Percentiles rank a stretch among this genome's conserved stretches.
These are phyloP conservation scores for Clathrospora elynae DNA, from an alignment of 2,329 filamentous ascomycete genomes.

Conservation along the genomic window DNA sequence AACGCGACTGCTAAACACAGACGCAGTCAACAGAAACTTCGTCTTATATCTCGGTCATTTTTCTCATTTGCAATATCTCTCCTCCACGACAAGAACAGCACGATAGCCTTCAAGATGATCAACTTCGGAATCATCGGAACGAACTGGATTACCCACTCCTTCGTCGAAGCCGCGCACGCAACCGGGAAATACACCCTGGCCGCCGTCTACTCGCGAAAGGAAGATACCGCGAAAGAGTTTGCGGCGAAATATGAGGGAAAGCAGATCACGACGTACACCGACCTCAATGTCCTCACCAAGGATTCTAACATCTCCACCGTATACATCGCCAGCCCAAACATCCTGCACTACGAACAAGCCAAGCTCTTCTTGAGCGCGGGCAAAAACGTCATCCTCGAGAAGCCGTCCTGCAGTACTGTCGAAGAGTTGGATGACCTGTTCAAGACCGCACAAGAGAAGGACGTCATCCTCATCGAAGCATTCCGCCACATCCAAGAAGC, in stretches of 20 bases:
- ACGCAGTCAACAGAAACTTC: slow-evolving; percentile 4
- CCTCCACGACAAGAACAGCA: not conserved
- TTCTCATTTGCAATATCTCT: slow-evolving; percentile 1
- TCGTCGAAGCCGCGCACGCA: slow-evolving; percentile 51
- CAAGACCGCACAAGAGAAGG: slow-evolving; percentile 48
- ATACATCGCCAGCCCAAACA: slow-evolving; percentile 58
- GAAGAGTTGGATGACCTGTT: slow-evolving; percentile 53
- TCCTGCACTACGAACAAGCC: slow-evolving; percentile 54
- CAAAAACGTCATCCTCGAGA: slow-evolving; percentile 59
- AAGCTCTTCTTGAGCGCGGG: slow-evolving; percentile 50
- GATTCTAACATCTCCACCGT: slow-evolving; percentile 50
- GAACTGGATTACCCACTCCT: slow-evolving; percentile 58
- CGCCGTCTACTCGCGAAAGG: slow-evolving; percentile 55
- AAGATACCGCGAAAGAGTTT: slow-evolving; percentile 52
- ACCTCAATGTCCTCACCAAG: slow-evolving; percentile 47
- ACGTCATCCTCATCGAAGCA: slow-evolving; percentile 55
- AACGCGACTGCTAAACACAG: slow-evolving; percentile 12
- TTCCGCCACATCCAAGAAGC: slow-evolving; percentile 57
- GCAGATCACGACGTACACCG: slow-evolving; percentile 47
- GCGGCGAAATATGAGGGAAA: slow-evolving; percentile 47
- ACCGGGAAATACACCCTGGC: slow-evolving; percentile 52
- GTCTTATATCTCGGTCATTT: slow-evolving; percentile 5
- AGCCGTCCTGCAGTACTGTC: slow-evolving; percentile 53
- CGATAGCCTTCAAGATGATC: slow-evolving; percentile 37
- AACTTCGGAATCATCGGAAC: slow-evolving; percentile 56